Conservation (phyloP, 1,139 yeast species). For the Hyphopichia khmerensis region DNA sequence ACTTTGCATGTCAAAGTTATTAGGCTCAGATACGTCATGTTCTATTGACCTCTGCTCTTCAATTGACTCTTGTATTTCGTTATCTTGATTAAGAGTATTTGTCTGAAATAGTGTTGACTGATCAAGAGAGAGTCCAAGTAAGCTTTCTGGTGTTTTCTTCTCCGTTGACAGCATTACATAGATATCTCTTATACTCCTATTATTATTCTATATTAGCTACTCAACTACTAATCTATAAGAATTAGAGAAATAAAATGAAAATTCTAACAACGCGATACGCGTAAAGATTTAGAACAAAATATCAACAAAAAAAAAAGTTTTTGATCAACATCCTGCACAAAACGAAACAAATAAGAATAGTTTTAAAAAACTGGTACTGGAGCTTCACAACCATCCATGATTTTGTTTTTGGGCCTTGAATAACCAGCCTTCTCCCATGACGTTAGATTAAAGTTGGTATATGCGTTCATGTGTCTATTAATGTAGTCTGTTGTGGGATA, state of each 20-base stretch:
- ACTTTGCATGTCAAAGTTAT: not conserved
- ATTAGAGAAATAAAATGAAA: not conserved
- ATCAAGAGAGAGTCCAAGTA: not conserved
- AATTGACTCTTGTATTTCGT: too few relatives aligned
- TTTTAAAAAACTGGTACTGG: not conserved
- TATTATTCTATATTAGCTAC: not conserved
- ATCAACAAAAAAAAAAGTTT: too few relatives aligned
- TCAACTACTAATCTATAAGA: not conserved
- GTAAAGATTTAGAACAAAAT: not conserved
- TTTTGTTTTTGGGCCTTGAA: slow-evolving; percentile 19
- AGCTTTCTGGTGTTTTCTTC: not conserved
- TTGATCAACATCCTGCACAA: not conserved
- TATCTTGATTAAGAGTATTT: not conserved
- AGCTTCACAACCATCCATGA: slow-evolving; percentile 15
- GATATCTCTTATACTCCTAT: not conserved
- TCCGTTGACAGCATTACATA: not conserved
- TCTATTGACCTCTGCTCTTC: too few relatives aligned
- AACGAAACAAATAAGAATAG: not conserved
- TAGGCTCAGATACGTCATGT: not conserved
- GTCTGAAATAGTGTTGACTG: not conserved
- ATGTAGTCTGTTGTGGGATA: slow-evolving; percentile 28
- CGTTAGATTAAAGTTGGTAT: slow-evolving; percentile 21
- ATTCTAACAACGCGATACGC: not conserved
- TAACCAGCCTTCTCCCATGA: slow-evolving; percentile 28
- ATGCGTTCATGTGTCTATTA: slow-evolving; percentile 21